These are phyloP conservation scores for Vitis hybrid DNA, from an alignment of 177 flowering plant genomes.

Conservation along the genomic window DNA sequence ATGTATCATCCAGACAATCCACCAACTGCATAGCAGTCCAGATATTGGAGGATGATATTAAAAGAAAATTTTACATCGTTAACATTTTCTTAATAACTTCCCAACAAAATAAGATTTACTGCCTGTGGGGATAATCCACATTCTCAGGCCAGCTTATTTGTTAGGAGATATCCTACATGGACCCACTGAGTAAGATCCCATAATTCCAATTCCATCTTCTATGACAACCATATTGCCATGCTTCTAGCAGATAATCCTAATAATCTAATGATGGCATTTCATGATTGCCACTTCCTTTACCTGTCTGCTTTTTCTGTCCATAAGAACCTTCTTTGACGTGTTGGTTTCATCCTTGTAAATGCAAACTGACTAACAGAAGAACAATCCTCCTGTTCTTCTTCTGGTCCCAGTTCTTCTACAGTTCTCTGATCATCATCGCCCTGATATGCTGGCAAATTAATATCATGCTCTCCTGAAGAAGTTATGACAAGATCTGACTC, in stretches of 20 bases:
- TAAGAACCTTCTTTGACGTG: conserved; percentile 50
- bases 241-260: background rate
- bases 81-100: too few relatives aligned
- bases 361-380: conserved; percentile 33
- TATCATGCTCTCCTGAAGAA: conserved; percentile 20
- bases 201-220: background rate
- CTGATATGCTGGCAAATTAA: conserved; percentile 20
- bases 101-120: too few relatives aligned
- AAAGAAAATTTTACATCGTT: too few relatives aligned
- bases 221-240: background rate
- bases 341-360: conserved; percentile 33
- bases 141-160: too few relatives aligned
- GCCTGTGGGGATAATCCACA: too few relatives aligned
- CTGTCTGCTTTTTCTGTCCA: conserved; percentile 85
- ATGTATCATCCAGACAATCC: too few relatives aligned
- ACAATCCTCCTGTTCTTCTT: conserved; percentile 32
- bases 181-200: too few relatives aligned
- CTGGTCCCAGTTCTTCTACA: conserved; percentile 28
- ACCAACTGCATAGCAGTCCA: too few relatives aligned
- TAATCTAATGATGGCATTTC: background rate
- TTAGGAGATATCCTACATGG: too few relatives aligned
- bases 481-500: conserved; percentile 13
- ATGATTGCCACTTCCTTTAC: conserved; percentile 30
- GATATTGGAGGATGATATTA: too few relatives aligned
- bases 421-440: conserved; percentile 23